Base-by-base conservation (phyloP, 139 green algal species). In the Spirogloea muscicola region DNA sequence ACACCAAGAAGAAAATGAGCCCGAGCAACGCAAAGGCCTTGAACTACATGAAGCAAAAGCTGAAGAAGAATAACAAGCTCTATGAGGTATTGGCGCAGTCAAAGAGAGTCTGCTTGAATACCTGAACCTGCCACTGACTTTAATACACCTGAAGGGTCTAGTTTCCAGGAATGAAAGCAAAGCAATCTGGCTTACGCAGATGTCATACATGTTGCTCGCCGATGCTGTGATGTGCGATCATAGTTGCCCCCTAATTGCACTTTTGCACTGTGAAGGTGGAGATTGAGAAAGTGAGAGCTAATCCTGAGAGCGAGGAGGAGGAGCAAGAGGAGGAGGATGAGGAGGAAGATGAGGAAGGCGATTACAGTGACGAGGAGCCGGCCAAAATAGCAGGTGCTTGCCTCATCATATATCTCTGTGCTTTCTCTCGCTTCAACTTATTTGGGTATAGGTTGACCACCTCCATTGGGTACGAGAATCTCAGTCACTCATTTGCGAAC, bases 1-100 rank as follows among this genome's bases (percentile, higher is more conserved):
- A 94, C 0, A 68, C 86, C 36, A 95, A 93, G 80, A 96, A 96
- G 85, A 97, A 97, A 82, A 94, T 98, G 87, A 89, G 64, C 59
- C 76, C 86, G 49, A 96, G 92, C 63, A 98, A 99, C 73, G 88
- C 89, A 0, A 95, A 94, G 83, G 91, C 94, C 3, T 85, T 98
- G 2, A 97, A 96, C 80, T 90, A 90, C 41, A 96, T 99, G 92
- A 90, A 90, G 41, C 94, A 99, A 85, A 91, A 91, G 39, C 81
- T 99, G n/a, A 93, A 93, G 69, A 98, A 98, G 88, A 88, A 97
- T 84, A 93, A 92, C 63, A 80, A 80, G 55, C 52, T 78, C 5
- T 80, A 80, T 40, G 72, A 80, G 72, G n/a, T n/a, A n/a, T n/a
- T n/a, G n/a, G n/a, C n/a, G n/a, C n/a, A n/a, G n/a, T n/a, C n/a